Evolutionary conservation across 371 early-diverging fungal genomes (phyloP), one percentile per base, ranked within the genome.

Genomic region (Circinella minor): DNA sequence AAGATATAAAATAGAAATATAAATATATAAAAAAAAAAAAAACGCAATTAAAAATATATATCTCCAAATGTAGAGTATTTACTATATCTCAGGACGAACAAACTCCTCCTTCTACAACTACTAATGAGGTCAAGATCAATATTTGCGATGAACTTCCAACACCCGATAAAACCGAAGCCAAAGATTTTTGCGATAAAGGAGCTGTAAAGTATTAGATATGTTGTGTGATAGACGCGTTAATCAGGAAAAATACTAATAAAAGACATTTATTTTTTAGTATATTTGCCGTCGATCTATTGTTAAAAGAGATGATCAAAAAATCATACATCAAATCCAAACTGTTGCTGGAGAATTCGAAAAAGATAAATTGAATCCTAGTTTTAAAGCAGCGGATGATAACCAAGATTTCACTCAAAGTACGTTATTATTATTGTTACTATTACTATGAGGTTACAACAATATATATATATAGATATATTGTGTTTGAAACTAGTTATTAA

Each of bases 351-450:
- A 70, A n/a, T 67, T 61, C 47, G 36, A 48, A 34, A 46, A 66
- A 39, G 49, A 57, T 51, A 73, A 73, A 43, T 38, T 70, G 63
- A 66, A 63, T 36, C 70, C 70, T 43, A 55, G 20, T 8, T 70
- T 74, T 48, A 68, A 62, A 27, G 60, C 65, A 43, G n/a, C 61
- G 15, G 65, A 63, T 34, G 7, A 63, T 13, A 63, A 67, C 17
- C 57, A 65, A 47, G 73, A 73, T 43, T 63, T 70, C 51, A 67
- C 74, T 15, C 65, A 74, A 38, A 67, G 74, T 70, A 67, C 5
- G 68, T 43, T 55, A n/a, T 9, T 14, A 51, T 17, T 13, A 2
- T 15, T 47, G 3, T 47, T 15, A 9, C 3, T 15, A 15, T 15
- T 47, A 47, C 15, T 47, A 47, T 15, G 27, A 27, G 27, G 27